These are phyloP conservation scores for Aureobasidium sp. DNA, from an alignment of 2,329 filamentous ascomycete genomes.

Conservation along the genomic window DNA sequence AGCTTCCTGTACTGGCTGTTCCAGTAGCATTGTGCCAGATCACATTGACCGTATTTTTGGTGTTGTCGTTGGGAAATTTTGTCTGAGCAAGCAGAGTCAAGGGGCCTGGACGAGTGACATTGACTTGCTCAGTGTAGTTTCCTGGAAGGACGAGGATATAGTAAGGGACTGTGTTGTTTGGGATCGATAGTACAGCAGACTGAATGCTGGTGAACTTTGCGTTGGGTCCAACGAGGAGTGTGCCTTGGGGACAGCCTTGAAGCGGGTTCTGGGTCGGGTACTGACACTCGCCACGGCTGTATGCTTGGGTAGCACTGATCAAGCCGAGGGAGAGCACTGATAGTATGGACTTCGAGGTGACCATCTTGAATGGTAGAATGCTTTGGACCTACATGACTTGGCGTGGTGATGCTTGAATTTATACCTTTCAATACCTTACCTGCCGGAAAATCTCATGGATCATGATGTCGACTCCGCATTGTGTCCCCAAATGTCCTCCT, in stretches of 20 bases:
- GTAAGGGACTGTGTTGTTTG: conserved; percentile 39
- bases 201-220: conserved; percentile 35
- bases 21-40: conserved; percentile 52
- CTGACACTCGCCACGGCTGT: conserved; percentile 28
- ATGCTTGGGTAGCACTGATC: conserved; percentile 3
- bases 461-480: conserved; percentile 9
- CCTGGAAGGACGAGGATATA: conserved; percentile 56
- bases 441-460: neutral
- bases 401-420: conserved; percentile 13
- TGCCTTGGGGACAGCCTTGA: conserved; percentile 32
- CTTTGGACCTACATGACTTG: neutral
- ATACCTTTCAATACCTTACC: neutral
- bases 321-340: conserved; percentile 11
- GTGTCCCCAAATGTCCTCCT: neutral
- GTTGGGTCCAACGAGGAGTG: conserved; percentile 25
- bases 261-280: conserved; percentile 30
- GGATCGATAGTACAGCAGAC: conserved; percentile 41
- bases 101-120: conserved; percentile 55
- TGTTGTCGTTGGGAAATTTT: conserved; percentile 38
- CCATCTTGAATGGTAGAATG: neutral
- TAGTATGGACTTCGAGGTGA: neutral
- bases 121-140: conserved; percentile 57
- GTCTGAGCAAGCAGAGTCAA: conserved; percentile 57
- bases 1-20: conserved; percentile 33
- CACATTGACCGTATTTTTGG: conserved; percentile 48